Conservation (phyloP, 306 rosid species). For the Coriaria nepalensis region DNA sequence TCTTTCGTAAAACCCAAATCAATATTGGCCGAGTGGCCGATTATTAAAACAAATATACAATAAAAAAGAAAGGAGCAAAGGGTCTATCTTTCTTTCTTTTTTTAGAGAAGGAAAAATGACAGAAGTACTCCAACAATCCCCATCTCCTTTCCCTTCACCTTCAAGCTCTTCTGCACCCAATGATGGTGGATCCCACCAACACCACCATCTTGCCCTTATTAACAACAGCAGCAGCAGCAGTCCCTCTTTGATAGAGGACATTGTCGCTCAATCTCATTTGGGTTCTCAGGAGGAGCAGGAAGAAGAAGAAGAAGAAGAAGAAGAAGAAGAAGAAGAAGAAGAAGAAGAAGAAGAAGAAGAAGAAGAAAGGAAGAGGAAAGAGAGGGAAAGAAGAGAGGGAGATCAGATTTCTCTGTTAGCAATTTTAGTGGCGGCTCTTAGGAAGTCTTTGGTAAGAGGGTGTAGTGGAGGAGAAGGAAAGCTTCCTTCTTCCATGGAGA, state of each 20-base stretch:
- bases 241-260: constrained; percentile 26
- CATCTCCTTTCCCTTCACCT: constrained; percentile 73
- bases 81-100: not conserved
- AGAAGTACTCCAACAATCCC: constrained; percentile 60
- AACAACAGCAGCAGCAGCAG: constrained; percentile 8
- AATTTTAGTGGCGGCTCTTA: constrained; percentile 56
- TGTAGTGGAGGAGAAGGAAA: constrained; percentile 8
- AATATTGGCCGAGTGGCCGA: no score
- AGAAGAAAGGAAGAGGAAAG: constrained; percentile 32
- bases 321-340: constrained; percentile 39
- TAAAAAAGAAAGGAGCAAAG: constrained; percentile 1
- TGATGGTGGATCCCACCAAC: constrained; percentile 51
- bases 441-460: constrained; percentile 58
- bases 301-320: constrained; percentile 23
- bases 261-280: constrained; percentile 18
- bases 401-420: constrained; percentile 74
- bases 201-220: constrained; percentile 38
- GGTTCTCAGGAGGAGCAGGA: constrained; percentile 17
- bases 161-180: constrained; percentile 55
- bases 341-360: constrained; percentile 17
- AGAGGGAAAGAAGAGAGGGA: constrained; percentile 43
- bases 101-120: constrained; percentile 34
- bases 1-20: constrained; percentile 17
- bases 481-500: constrained; percentile 62
- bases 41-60: constrained; percentile 9